Evolutionary conservation across 2,329 filamentous ascomycete genomes (phyloP).

Genomic region (Fusarium agapanthi): DNA sequence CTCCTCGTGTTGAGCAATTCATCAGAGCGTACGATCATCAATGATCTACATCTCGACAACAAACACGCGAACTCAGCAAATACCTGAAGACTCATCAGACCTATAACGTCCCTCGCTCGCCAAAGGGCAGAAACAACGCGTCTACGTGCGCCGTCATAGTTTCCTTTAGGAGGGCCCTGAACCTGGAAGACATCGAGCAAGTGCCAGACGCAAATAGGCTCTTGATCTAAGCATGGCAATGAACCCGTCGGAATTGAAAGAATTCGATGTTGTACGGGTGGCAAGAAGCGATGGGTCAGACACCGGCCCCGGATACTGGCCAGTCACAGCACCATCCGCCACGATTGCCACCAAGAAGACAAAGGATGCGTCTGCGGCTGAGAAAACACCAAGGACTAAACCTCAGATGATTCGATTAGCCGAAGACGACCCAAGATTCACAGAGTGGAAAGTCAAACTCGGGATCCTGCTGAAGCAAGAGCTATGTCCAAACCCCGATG

Average conservation of each 20-base stretch:
- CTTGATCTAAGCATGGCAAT: background rate
- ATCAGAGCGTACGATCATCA: constrained; percentile 3
- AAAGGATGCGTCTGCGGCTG: constrained; percentile 45
- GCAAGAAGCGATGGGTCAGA: constrained; percentile 58
- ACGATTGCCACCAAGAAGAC: constrained; percentile 48
- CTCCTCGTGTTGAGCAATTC: background rate
- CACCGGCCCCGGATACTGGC: constrained; percentile 57
- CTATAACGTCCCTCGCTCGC: background rate
- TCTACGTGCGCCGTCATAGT: background rate
- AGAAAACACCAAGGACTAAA: constrained; percentile 51
- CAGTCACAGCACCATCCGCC: constrained; percentile 42
- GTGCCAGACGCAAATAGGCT: background rate
- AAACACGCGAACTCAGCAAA: background rate
- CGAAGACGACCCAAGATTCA: constrained; percentile 54
- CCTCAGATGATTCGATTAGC: constrained; percentile 55
- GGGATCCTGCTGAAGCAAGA: constrained; percentile 58
- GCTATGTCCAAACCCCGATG: constrained; percentile 52
- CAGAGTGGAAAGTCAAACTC: constrained; percentile 57
- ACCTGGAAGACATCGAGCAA: background rate
- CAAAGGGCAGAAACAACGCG: background rate
- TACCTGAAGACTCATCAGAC: background rate
- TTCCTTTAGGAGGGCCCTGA: background rate
- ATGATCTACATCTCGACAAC: background rate
- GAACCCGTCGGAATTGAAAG: constrained; percentile 48
- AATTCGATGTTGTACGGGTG: constrained; percentile 54